Conservation (phyloP, 2,329 filamentous ascomycete genomes). For the Fusarium redolens region DNA sequence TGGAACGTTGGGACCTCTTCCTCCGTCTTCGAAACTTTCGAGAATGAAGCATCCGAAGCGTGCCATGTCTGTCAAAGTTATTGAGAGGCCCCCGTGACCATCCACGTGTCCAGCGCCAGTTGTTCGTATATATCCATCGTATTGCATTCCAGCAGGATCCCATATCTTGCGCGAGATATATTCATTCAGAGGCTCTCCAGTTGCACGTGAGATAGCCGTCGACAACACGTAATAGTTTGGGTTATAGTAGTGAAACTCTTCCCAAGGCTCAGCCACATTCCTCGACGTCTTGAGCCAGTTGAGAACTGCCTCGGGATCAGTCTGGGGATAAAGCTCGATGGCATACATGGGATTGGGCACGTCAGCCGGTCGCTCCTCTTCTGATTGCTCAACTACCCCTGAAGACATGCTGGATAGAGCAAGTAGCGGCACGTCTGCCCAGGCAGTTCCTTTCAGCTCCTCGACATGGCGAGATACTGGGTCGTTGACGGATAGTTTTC, state of each 20-base stretch:
- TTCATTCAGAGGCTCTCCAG: constrained; percentile 14
- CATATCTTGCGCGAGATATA: constrained; percentile 29
- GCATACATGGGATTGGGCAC: constrained; percentile 34
- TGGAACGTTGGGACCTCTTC: constrained; percentile 9
- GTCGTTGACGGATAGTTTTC: constrained; percentile 22
- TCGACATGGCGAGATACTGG: constrained; percentile 22
- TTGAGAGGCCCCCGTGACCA: constrained; percentile 26
- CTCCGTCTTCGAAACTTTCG: constrained; percentile 7
- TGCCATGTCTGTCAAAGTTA: constrained; percentile 24
- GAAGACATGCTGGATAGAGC: constrained; percentile 31
- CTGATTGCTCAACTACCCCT: constrained; percentile 29
- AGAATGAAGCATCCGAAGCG: constrained; percentile 31
- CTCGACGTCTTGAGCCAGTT: constrained; percentile 27
- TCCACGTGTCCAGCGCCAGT: constrained; percentile 31
- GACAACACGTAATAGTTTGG: constrained; percentile 33
- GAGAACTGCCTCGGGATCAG: constrained; percentile 16
- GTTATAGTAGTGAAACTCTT: constrained; percentile 40
- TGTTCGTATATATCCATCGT: constrained; percentile 32
- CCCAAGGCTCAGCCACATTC: constrained; percentile 33
- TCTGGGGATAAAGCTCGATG: constrained; percentile 29
- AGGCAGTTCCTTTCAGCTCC: constrained; percentile 24
- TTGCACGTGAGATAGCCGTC: constrained; percentile 28
- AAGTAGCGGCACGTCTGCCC: constrained; percentile 29
- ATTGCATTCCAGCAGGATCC: constrained; percentile 37
- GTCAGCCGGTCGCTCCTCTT: constrained; percentile 21